A percentile compares a stretch with the other conserved stretches of the same genome.
Evolutionary conservation across 108 stramenopile genomes (phyloP).

Genomic region (Halocafeteria seosinensis): DNA sequence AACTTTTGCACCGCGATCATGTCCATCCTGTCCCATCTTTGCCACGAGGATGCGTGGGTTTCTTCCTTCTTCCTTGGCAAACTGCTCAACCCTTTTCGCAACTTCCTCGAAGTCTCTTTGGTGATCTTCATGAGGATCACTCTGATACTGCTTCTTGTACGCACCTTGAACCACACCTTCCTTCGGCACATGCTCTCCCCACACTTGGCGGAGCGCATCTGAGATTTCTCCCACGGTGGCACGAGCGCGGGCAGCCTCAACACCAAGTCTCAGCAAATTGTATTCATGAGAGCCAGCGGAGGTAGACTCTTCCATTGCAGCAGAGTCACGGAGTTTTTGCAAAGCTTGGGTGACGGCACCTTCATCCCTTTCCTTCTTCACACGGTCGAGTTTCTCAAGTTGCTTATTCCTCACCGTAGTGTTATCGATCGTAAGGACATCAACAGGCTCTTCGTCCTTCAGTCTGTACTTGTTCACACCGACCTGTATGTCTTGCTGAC

Average conservation of each 20-base stretch:
- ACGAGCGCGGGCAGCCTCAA: constrained; percentile 67
- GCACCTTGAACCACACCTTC: constrained; percentile 80
- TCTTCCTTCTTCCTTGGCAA: constrained; percentile 70
- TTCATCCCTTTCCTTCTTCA: constrained; percentile 55
- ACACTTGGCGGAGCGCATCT: constrained; percentile 70
- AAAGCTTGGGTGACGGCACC: constrained; percentile 42
- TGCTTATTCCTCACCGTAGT: constrained; percentile 59
- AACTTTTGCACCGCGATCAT: constrained; percentile 93
- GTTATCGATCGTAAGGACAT: constrained; percentile 74
- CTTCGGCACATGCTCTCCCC: constrained; percentile 73
- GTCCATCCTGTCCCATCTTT: constrained; percentile 98
- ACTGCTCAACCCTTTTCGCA: constrained; percentile 55
- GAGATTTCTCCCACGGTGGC: constrained; percentile 92
- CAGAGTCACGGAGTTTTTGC: constrained; percentile 50
- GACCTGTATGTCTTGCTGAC: constrained; percentile 63
- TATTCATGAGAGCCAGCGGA: constrained; percentile 53
- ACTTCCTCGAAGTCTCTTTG: constrained; percentile 53
- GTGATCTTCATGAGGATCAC: constrained; percentile 18
- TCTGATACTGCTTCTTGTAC: constrained; percentile 52
- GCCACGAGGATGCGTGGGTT: constrained; percentile 86
- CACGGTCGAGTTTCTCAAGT: constrained; percentile 42
- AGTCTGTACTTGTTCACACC: constrained; percentile 92
- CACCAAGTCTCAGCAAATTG: constrained; percentile 71
- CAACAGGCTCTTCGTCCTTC: constrained; percentile 43
- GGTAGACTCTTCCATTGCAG: constrained; percentile 45